A percentile compares a stretch with the other conserved stretches of the same genome.
Evolutionary conservation across 1,284 basidiomycete species (phyloP).

Genomic region (Puccinia horiana): DNA sequence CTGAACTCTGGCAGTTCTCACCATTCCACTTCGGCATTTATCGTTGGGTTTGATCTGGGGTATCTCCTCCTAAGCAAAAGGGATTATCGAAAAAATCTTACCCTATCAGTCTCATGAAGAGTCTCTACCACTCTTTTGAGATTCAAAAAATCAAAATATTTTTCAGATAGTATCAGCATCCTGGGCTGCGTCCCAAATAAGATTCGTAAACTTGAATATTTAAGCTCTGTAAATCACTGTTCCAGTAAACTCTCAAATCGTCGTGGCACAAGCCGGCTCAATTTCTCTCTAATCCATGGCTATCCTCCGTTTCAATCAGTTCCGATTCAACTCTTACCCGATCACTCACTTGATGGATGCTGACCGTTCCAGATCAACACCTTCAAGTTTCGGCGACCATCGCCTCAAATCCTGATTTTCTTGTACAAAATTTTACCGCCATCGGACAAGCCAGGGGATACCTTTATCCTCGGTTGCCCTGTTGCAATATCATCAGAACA

Average conservation of each 20-base stretch:
- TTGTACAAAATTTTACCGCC: neutral
- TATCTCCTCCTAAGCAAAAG: neutral
- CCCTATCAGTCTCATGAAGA: neutral
- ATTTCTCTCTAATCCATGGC: neutral
- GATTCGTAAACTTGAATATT: neutral
- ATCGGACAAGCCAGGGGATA: no score
- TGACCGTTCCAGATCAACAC: neutral
- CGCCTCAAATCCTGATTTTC: neutral
- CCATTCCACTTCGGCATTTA: neutral
- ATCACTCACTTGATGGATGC: neutral
- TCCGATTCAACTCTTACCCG: neutral
- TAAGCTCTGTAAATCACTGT: neutral
- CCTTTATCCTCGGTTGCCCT: no score
- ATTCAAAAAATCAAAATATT: neutral
- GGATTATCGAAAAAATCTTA: neutral
- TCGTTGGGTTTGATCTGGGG: neutral
- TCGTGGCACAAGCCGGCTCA: neutral
- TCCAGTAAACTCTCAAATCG: neutral
- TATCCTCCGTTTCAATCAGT: neutral
- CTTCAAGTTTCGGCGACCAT: neutral
- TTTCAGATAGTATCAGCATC: neutral
- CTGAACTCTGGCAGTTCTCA: neutral
- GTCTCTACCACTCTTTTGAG: neutral
- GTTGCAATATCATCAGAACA: neutral
- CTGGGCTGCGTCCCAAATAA: neutral